phyloP scores from a whole-genome alignment of 176 grass and related monocot genomes.

The Rhynchospora pubera region DNA sequence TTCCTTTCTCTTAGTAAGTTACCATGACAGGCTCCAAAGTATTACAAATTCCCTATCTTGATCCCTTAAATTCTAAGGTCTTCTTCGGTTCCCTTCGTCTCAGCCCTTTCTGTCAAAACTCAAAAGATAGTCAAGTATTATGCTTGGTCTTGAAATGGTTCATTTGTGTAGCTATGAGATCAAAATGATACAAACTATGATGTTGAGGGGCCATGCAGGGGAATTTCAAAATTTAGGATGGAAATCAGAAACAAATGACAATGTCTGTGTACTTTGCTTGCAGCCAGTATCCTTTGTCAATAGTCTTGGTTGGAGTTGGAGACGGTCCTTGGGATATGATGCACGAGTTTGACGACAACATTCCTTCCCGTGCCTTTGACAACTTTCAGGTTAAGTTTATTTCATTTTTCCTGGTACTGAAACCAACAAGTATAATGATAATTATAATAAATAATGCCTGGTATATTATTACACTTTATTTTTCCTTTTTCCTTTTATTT shows the following conservation, averaged over 20 bases:
- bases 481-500: background rate
- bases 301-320: conserved; percentile 95
- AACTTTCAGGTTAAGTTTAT: conserved; percentile 74
- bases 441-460: background rate
- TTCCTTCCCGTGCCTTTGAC: conserved; percentile 88
- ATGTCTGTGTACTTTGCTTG: background rate
- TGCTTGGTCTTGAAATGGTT: background rate
- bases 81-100: background rate
- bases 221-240: background rate
- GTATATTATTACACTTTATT: background rate
- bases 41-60: background rate
- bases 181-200: background rate
- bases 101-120: background rate
- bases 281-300: conserved; percentile 81
- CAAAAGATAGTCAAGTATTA: background rate
- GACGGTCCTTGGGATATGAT: conserved; percentile 99
- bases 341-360: conserved; percentile 96
- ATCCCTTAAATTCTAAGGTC: background rate
- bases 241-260: background rate
- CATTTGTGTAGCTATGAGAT: background rate
- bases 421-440: background rate
- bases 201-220: background rate
- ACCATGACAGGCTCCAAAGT: background rate
- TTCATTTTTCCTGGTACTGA: conserved; percentile 6
- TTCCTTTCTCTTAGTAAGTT: conserved; percentile 2